Base-by-base conservation (phyloP, 768 basidiomycete genomes). In the Naganishia onofrii region DNA sequence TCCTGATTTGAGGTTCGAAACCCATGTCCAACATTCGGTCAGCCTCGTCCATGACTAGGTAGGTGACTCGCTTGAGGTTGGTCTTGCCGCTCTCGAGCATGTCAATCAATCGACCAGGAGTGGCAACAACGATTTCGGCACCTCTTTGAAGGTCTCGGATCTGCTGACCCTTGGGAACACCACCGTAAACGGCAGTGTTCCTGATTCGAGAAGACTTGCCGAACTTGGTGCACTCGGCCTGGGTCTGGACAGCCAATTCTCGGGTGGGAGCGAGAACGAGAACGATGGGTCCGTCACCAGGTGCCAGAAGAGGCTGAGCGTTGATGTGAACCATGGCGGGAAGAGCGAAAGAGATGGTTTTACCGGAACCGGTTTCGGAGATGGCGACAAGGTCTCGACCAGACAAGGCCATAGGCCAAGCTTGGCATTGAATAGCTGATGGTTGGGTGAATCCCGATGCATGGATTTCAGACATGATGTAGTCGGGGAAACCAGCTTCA, bases 1-100 rank as follows among this genome's bases (percentile, higher is more conserved):
- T 98, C 79, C 94, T 87, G 79, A 99, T 98, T 81, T 99, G 96
- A 66, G 96, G 96, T 83, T 99, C 96, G 84, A 99, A 99, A 85
- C 96, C 96, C 96, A 99, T 99, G 84, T 99, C 96, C 73, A 99
- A 86, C 96, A 99, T 99, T 78, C 96, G 92, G 84, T 99, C 96
- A 54, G 96, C 96, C 82, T 99, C 96, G 78, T 99, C 96, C 88
- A 99, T 91, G 79, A 99, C 96, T 48, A 99, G 86, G 82, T 98
- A 99, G 26, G 96, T 99, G 68, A 99, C 86, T 51, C 96, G 89
- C 69, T 91, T 91, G 66, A 99, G 86, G 82, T 98, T 98, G 26
- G 94, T 98, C 84, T 96, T 96, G 79, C 90, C 89, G 0, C 87
- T 87, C 84, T 99, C 96, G 31, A 99, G 87, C 96, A 99, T 98